Base-by-base conservation (phyloP, 108 stramenopile species). In the Aurantiochytrium sp. region DNA sequence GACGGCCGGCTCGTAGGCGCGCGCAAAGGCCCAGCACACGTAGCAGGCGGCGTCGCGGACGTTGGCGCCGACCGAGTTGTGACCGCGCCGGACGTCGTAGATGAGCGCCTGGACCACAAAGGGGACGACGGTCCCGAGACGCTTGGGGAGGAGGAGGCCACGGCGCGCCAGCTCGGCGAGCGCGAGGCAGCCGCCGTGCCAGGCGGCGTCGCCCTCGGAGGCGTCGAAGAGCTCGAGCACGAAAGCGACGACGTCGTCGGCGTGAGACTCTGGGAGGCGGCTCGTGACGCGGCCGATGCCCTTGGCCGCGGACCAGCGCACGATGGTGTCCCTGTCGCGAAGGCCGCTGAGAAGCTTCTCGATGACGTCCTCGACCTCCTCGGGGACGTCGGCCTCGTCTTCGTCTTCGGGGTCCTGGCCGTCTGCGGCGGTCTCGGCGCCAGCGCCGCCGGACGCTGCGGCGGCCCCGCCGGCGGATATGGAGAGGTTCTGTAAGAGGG, bases 41-140 rank as follows among this genome's bases (percentile, higher is more conserved):
- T 99, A 99, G 85, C 97, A 98, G 22, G 97, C 97, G 3, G 99
- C 97, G 90, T 99, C 99, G 22, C 99, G 90, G 37, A 99, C 99
- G 87, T 99, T 96, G 0, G 97, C 91, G 1, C 99, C 99, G 0
- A 98, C 96, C 85, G 96, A 96, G 34, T 95, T 93, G 73, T 96
- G 94, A 12, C 95, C 95, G 21, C 97, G 88, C 32, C 94, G 93
- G 21, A 96, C 93, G 89, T 99, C 99, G 89, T 96, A 99, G 50
- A 94, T 37, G 4, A 91, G 95, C 0, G 97, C 96, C 30, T 87
- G 69, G 30, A 94, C 90, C 73, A 99, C 93, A 37, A 95, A 86
- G 4, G 97, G 97, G 48, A 97, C 94, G 15, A 97, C 95, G 37
- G 94, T 92, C 24, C 86, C 59, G 52, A 99, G 90, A 31, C 97